Evolutionary conservation across 441 rosid genomes (phyloP).

Genomic region (Gossypium davidsonii): DNA sequence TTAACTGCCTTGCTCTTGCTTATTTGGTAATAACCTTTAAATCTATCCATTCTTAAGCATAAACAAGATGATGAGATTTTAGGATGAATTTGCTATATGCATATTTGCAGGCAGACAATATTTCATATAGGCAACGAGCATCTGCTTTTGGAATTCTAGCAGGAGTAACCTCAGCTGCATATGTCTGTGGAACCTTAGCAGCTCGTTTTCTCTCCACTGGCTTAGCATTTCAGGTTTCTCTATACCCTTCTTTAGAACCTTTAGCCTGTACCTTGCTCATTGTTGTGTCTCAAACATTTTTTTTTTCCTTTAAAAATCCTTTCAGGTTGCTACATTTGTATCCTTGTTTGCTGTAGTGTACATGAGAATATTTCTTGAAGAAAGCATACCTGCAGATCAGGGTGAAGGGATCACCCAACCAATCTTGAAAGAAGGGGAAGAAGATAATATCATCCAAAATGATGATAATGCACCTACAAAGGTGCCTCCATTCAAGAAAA

Average conservation of each 20-base stretch:
- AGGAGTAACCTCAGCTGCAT: constrained; percentile 46
- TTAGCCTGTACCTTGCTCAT: background rate
- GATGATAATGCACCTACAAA: constrained; percentile 23
- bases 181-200: constrained; percentile 50
- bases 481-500: constrained; percentile 25
- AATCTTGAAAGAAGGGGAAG: constrained; percentile 33
- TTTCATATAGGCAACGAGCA: constrained; percentile 38
- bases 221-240: constrained; percentile 49
- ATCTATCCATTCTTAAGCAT: background rate
- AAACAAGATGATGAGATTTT: too few relatives aligned
- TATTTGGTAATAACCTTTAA: constrained; percentile 50
- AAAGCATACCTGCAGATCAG: constrained; percentile 20
- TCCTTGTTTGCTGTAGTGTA: constrained; percentile 52
- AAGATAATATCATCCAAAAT: constrained; percentile 16
- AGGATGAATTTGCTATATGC: too few relatives aligned
- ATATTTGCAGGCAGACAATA: constrained; percentile 52
- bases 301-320: background rate
- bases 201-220: constrained; percentile 66
- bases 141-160: constrained; percentile 65
- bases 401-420: constrained; percentile 35
- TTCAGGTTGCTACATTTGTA: constrained; percentile 52
- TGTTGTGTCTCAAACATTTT: background rate
- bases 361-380: constrained; percentile 76
- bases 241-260: background rate
- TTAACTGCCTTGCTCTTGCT: constrained; percentile 74